Conservation (phyloP, 352 stramenopile species). For the Paralagenidium karlingii region DNA sequence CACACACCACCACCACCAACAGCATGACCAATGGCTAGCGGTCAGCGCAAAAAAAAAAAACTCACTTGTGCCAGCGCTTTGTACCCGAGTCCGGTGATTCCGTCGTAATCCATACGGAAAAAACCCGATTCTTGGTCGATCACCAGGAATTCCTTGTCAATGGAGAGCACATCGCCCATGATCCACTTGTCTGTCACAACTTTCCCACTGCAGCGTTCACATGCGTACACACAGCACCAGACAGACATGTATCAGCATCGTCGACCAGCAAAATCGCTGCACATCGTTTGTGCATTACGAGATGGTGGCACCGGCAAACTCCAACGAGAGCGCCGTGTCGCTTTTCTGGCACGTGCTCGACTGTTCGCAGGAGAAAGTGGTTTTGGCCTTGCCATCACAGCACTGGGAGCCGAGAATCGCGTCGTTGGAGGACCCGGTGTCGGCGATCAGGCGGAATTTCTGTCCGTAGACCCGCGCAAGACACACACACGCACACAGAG, state of each 20-base stretch:
- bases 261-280: too few species aligned
- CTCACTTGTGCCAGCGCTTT: conserved; percentile 41
- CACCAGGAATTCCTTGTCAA: conserved; percentile 41
- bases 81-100: conserved; percentile 59
- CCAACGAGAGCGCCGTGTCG: conserved; percentile 32
- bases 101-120: conserved; percentile 57
- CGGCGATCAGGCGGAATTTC: conserved; percentile 59
- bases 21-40: too few species aligned
- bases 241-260: too few species aligned
- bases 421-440: conserved; percentile 73
- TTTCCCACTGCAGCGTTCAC: conserved; percentile 56
- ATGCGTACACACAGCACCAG: too few species aligned
- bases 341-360: conserved; percentile 41
- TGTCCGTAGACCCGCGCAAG: too few species aligned
- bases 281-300: too few species aligned
- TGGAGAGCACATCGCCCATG: conserved; percentile 19
- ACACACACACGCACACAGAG: too few species aligned
- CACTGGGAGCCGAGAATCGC: conserved; percentile 63
- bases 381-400: conserved; percentile 43
- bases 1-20: too few species aligned
- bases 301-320: conserved; percentile 54
- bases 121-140: conserved; percentile 52
- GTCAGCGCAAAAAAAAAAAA: too few species aligned
- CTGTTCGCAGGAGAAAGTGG: conserved; percentile 47
- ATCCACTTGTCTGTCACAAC: conserved; percentile 63